Conservation (phyloP, 1,139 yeast species). For the Spencermartinsiella ligniputridi region DNA sequence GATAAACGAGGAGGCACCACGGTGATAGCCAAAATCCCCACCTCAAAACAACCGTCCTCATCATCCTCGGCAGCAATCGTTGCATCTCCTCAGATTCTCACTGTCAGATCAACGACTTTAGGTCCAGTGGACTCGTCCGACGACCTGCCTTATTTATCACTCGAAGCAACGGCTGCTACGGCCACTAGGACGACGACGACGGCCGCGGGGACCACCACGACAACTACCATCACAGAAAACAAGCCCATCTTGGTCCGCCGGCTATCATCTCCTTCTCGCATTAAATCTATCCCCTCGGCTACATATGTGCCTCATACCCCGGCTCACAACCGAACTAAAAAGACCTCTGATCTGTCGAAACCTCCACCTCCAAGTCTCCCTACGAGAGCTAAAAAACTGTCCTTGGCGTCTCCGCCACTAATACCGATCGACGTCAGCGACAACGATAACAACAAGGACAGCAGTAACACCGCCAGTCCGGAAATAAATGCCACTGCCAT, state of each 20-base stretch:
- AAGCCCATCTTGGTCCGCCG: neutral
- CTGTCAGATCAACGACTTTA: no score
- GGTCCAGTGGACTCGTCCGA: neutral
- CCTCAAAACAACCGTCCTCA: neutral
- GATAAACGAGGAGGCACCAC: conserved; percentile 3
- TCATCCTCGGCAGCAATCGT: neutral
- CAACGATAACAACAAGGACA: neutral
- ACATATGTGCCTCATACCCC: conserved; percentile 58
- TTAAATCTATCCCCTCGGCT: conserved; percentile 43
- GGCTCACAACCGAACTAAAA: conserved; percentile 2
- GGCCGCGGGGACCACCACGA: no score
- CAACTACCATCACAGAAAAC: no score
- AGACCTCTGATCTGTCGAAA: neutral
- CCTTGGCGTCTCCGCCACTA: neutral
- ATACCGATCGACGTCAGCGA: neutral
- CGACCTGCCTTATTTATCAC: neutral
- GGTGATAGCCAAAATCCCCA: neutral
- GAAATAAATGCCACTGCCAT: neutral
- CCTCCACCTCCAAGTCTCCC: neutral
- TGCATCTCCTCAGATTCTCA: neutral
- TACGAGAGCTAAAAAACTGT: neutral
- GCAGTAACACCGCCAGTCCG: neutral
- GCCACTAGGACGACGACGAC: no score
- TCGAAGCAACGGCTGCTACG: neutral
- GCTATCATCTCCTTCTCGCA: conserved; percentile 1